These are phyloP conservation scores for Stephanodiscus triporus DNA, from an alignment of 108 stramenopile genomes.

Conservation along the genomic window DNA sequence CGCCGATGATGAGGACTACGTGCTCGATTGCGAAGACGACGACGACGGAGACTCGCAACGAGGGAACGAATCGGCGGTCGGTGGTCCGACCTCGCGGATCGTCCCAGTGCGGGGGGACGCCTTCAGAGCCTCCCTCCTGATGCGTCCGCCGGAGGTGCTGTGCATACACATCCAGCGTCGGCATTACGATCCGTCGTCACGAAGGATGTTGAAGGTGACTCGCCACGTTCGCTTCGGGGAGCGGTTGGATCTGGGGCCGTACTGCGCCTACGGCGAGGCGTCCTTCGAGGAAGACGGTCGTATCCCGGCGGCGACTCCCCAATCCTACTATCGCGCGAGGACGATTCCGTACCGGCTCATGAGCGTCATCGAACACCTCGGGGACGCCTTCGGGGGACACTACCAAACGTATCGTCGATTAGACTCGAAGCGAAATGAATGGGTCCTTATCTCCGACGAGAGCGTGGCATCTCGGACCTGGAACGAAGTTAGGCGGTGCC, in stretches of 20 bases:
- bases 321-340: conserved; percentile 25
- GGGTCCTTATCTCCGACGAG: conserved; percentile 74
- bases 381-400: conserved; percentile 75
- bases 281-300: conserved; percentile 29
- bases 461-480: conserved; percentile 55
- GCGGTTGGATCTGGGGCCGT: conserved; percentile 59
- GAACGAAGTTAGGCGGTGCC: conserved; percentile 66
- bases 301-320: conserved; percentile 15
- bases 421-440: conserved; percentile 14
- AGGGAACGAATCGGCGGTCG: background rate
- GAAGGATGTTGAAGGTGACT: conserved; percentile 65
- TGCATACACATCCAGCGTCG: conserved; percentile 85
- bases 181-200: conserved; percentile 63
- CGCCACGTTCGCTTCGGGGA: conserved; percentile 70
- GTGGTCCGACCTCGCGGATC: conserved; percentile 6
- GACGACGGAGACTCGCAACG: background rate
- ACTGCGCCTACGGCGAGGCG: conserved; percentile 66
- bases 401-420: conserved; percentile 73
- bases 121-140: conserved; percentile 67
- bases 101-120: conserved; percentile 56
- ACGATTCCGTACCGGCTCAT: conserved; percentile 56
- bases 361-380: conserved; percentile 82
- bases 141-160: conserved; percentile 68
- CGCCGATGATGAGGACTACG: conserved; percentile 43
- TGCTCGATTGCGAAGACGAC: conserved; percentile 31